Conservation (phyloP, 371 early-diverging fungal genomes). For the Mucor plumbeus region DNA sequence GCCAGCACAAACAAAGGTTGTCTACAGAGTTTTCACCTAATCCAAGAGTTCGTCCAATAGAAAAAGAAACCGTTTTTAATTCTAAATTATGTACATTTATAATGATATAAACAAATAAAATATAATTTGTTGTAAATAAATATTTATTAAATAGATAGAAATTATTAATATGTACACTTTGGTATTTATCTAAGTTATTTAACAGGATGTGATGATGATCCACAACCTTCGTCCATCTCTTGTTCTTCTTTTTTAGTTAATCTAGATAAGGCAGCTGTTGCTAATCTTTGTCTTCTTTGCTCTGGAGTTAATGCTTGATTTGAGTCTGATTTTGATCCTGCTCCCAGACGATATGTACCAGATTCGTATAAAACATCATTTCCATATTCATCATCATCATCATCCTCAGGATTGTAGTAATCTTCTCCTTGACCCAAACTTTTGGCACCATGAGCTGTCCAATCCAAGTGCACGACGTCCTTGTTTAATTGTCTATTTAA, state of each 20-base stretch:
- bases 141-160: no score
- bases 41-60: neutral
- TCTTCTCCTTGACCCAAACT: conserved; percentile 32
- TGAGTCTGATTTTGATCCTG: neutral
- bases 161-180: no score
- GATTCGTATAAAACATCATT: conserved; percentile 31
- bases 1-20: no score
- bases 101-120: no score
- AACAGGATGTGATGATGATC: conserved; percentile 23
- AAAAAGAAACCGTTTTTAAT: neutral
- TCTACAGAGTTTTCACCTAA: no score
- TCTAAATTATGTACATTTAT: no score
- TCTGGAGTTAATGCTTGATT: conserved; percentile 16
- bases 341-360: conserved; percentile 44
- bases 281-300: conserved; percentile 36
- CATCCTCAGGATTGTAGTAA: conserved; percentile 50
- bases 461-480: conserved; percentile 70
- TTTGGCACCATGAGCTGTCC: conserved; percentile 64
- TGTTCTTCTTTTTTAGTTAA: conserved; percentile 55
- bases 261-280: conserved; percentile 46
- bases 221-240: conserved; percentile 59
- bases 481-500: conserved; percentile 81
- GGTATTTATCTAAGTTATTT: neutral
- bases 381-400: conserved; percentile 24
- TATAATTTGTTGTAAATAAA: no score